Evolutionary conservation across 2,329 filamentous ascomycete species (phyloP).

Genomic region (Alternaria viburni): DNA sequence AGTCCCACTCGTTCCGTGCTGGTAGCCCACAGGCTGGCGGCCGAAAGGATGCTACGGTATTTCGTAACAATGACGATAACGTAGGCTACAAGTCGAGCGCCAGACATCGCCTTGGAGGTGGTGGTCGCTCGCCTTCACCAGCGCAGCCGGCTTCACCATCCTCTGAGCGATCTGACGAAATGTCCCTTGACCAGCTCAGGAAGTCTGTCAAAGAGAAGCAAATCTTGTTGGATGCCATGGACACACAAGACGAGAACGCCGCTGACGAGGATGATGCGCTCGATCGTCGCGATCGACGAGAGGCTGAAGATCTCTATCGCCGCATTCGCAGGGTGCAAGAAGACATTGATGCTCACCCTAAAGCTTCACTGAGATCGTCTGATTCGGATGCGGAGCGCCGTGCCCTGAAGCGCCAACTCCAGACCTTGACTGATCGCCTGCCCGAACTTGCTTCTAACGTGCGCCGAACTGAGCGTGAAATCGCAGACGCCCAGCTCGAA

Average conservation of each 20-base stretch:
- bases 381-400: constrained; percentile 90
- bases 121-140: constrained; percentile 78
- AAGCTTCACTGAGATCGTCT: constrained; percentile 64
- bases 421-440: constrained; percentile 85
- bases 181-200: constrained; percentile 83
- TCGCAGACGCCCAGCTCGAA: constrained; percentile 89
- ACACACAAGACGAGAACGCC: constrained; percentile 91
- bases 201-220: constrained; percentile 96
- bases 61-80: constrained; percentile 93
- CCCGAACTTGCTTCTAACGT: constrained; percentile 93
- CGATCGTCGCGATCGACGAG: constrained; percentile 86
- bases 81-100: constrained; percentile 92
- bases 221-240: constrained; percentile 91
- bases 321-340: constrained; percentile 91
- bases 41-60: constrained; percentile 94
- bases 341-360: constrained; percentile 91
- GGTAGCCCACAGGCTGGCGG: constrained; percentile 63
- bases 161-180: constrained; percentile 74
- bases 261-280: constrained; percentile 90
- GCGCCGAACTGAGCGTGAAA: constrained; percentile 86
- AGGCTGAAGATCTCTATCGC: constrained; percentile 92
- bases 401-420: constrained; percentile 85
- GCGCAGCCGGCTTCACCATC: constrained; percentile 60
- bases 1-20: constrained; percentile 88
- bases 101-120: constrained; percentile 75